Evolutionary conservation across 1,284 basidiomycete genomes (phyloP), one percentile per base, ranked within the genome.

Genomic region (Ustilago shanxiensis): DNA sequence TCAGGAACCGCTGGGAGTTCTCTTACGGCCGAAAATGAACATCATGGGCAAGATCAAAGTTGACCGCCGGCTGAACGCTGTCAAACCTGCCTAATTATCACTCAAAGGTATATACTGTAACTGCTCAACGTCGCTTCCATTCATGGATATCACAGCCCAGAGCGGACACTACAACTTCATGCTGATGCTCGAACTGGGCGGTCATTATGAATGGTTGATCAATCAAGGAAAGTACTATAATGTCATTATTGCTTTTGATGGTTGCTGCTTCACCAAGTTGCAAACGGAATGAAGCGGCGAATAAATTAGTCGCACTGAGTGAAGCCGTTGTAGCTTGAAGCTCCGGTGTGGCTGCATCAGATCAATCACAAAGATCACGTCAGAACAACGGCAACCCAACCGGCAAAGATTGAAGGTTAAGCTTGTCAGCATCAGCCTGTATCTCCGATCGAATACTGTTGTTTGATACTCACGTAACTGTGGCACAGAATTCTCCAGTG

Each of bases 261-360:
- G n/a, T 41, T 37, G 37, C 37, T 26, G 22, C 24, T 41, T 5
- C 14, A 22, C n/a, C n/a, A n/a, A n/a, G n/a, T n/a, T n/a, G n/a
- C n/a, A n/a, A n/a, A n/a, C n/a, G n/a, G n/a, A n/a, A n/a, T n/a
- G n/a, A n/a, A 24, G 9, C 8, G 7, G n/a, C 20, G 22, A 20
- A 9, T 20, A 5, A 6, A 18, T 55, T 58, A 67, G 45, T 51
- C 33, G 60, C 60, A 68, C 55, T 68, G 66, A 2, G 59, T 61
- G 54, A 68, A 68, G 50, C 55, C 55, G 39, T 67, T 47, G 55
- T 60, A 57, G 54, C 49, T 61, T 11, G 66, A 45, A 37, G 59
- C 65, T 29, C 65, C 59, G 7, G 65, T 67, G 59, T 67, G 59
- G 28, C 64, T 66, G 63, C 45, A 20, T 18, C 22, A n/a, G n/a